These are phyloP conservation scores for Pseudopyricularia javanii DNA, from an alignment of 2,329 filamentous ascomycete genomes.

Conservation along the genomic window DNA sequence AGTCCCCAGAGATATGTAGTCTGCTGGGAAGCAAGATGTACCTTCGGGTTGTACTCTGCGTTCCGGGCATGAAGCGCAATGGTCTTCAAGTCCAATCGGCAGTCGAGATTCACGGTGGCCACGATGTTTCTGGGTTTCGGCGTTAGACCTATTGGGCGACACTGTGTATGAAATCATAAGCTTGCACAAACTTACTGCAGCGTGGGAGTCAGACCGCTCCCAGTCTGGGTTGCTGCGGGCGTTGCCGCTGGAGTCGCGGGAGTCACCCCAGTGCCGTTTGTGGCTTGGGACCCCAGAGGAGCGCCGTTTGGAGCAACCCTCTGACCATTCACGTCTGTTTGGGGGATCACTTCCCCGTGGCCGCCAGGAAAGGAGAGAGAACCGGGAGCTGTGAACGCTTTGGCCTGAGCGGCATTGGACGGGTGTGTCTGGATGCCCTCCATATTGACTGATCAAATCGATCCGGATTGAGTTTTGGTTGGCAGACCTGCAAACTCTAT, in stretches of 20 bases:
- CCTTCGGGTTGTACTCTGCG: constrained; percentile 97
- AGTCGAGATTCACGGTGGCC: constrained; percentile 95
- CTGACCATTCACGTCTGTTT: constrained; percentile 45
- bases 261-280: constrained; percentile 67
- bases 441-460: constrained; percentile 40
- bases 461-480: background rate
- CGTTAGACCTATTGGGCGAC: constrained; percentile 20
- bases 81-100: constrained; percentile 94
- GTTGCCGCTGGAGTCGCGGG: constrained; percentile 86
- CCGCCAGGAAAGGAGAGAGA: constrained; percentile 87
- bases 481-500: background rate
- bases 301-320: constrained; percentile 30
- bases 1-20: constrained; percentile 7
- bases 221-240: constrained; percentile 68
- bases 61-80: constrained; percentile 97
- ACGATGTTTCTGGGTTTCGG: constrained; percentile 76
- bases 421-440: constrained; percentile 87
- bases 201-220: constrained; percentile 82
- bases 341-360: constrained; percentile 71
- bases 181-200: constrained; percentile 71
- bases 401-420: constrained; percentile 80
- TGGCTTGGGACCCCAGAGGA: constrained; percentile 43
- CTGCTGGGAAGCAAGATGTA: constrained; percentile 36
- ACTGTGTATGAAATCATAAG: too few species aligned
- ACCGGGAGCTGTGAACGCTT: constrained; percentile 85